Evolutionary conservation across 2,329 filamentous ascomycete genomes (phyloP).

Genomic region (Trichoderma aggressivum): DNA sequence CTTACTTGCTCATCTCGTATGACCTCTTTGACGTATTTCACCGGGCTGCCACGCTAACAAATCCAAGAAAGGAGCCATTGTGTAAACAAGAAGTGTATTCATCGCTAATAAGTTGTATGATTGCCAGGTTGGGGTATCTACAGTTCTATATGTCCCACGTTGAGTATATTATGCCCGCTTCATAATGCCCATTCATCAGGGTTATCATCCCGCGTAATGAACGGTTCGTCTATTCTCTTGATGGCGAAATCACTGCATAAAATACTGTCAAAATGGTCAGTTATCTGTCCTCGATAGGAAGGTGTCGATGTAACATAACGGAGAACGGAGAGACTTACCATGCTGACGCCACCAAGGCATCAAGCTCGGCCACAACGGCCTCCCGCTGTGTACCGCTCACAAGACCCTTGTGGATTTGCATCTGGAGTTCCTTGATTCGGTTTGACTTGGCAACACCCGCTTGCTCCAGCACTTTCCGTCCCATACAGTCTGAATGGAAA

Average conservation of each 20-base stretch:
- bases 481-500: constrained; percentile 94
- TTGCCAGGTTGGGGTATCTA: constrained; percentile 15
- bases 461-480: constrained; percentile 78
- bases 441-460: constrained; percentile 71
- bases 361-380: constrained; percentile 80
- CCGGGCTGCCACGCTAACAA: background rate
- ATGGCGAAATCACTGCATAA: constrained; percentile 94
- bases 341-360: constrained; percentile 83
- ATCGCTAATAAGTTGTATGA: constrained; percentile 3
- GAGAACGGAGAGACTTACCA: constrained; percentile 57
- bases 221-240: constrained; percentile 90
- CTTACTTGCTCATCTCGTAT: background rate
- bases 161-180: constrained; percentile 7
- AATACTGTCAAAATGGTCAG: constrained; percentile 56
- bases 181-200: constrained; percentile 74
- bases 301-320: background rate
- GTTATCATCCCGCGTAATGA: constrained; percentile 71
- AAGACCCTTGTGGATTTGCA: constrained; percentile 73
- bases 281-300: background rate
- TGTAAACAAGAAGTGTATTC: background rate
- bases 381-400: constrained; percentile 71
- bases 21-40: background rate
- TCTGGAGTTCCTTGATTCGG: constrained; percentile 81
- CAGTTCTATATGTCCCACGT: constrained; percentile 12
- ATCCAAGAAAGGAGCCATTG: background rate